phyloP scores from a whole-genome alignment of 495 filamentous ascomycete genomes.

The Podospora fimiseda region DNA sequence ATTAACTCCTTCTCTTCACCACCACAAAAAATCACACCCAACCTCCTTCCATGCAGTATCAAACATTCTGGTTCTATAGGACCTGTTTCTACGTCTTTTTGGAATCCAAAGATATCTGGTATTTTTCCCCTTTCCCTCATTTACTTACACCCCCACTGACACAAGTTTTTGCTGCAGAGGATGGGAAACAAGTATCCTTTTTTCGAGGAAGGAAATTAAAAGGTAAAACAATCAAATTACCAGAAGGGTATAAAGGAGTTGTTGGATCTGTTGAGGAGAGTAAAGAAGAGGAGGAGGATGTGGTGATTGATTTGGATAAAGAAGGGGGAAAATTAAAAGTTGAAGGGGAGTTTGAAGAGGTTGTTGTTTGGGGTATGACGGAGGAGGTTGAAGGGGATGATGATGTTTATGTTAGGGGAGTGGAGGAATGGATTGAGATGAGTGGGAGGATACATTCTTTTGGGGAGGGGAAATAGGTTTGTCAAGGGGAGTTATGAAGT shows the following conservation, averaged over 20 bases:
- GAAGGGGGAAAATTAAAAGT: slow-evolving; percentile 54
- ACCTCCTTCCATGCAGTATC: slow-evolving; percentile 80
- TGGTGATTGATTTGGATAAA: slow-evolving; percentile 42
- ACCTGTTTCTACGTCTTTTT: slow-evolving; percentile 56
- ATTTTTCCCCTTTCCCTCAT: not conserved
- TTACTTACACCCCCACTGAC: slow-evolving; percentile 14
- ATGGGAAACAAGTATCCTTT: slow-evolving; percentile 43
- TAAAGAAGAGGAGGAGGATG: slow-evolving; percentile 15
- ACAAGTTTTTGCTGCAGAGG: slow-evolving; percentile 41
- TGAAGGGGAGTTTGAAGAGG: slow-evolving; percentile 66
- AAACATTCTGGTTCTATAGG: slow-evolving; percentile 70
- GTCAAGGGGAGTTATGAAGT: too few relatives aligned
- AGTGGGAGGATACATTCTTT: slow-evolving; percentile 47
- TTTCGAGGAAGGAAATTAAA: slow-evolving; percentile 79
- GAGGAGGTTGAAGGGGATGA: slow-evolving; percentile 36
- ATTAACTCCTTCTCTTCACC: slow-evolving; percentile 12
- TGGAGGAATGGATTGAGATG: slow-evolving; percentile 82
- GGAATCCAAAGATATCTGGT: slow-evolving; percentile 45
- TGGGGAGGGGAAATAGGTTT: too few relatives aligned
- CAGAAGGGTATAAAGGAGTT: slow-evolving; percentile 66
- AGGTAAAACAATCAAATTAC: slow-evolving; percentile 60
- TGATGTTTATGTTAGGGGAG: slow-evolving; percentile 54
- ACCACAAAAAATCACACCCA: slow-evolving; percentile 51
- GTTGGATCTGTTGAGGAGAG: slow-evolving; percentile 19
- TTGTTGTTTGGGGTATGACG: slow-evolving; percentile 82